phyloP scores from a whole-genome alignment of 495 filamentous ascomycete species.

The Neurospora tetrasperma region DNA sequence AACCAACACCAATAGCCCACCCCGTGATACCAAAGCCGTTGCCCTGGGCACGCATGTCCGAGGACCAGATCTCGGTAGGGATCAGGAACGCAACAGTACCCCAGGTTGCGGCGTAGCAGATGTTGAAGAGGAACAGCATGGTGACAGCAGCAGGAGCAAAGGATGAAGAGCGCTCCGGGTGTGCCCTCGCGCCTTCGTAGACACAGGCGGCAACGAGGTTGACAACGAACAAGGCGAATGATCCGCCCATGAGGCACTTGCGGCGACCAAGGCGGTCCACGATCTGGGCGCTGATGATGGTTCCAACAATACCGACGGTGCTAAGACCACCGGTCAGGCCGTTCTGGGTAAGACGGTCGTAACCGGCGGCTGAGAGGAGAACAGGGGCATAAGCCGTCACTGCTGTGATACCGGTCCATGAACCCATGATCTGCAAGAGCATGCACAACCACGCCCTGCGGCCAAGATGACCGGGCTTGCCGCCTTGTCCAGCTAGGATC shows the following conservation, averaged over 20 bases:
- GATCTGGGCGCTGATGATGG: conserved; percentile 12
- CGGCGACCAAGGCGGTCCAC: conserved; percentile 12
- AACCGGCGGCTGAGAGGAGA: conserved; percentile 39
- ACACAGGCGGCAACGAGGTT: conserved; percentile 7
- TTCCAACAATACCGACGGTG: conserved; percentile 11
- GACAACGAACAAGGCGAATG: conserved; percentile 5
- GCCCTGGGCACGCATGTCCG: conserved; percentile 9
- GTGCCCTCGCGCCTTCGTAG: conserved; percentile 7
- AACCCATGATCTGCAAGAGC: conserved; percentile 65
- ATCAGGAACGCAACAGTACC: conserved; percentile 11
- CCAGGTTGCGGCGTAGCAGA: conserved; percentile 12
- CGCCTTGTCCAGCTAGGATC: background rate
- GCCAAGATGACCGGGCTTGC: conserved; percentile 7
- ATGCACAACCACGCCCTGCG: conserved; percentile 25
- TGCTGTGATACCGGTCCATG: conserved; percentile 64
- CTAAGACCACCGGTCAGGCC: conserved; percentile 8
- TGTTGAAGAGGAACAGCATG: conserved; percentile 12
- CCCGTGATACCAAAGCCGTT: conserved; percentile 12
- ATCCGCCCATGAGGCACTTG: conserved; percentile 8
- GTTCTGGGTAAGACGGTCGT: conserved; percentile 9
- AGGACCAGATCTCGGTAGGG: conserved; percentile 12
- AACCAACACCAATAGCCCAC: conserved; percentile 36
- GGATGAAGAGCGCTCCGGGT: conserved; percentile 7
- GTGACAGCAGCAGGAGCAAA: conserved; percentile 11
- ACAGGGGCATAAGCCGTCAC: conserved; percentile 57